Percentiles rank a stretch among this genome's conserved stretches.
Conservation (phyloP, 495 filamentous ascomycete genomes). For the Aspergillus cavernicola region DNA sequence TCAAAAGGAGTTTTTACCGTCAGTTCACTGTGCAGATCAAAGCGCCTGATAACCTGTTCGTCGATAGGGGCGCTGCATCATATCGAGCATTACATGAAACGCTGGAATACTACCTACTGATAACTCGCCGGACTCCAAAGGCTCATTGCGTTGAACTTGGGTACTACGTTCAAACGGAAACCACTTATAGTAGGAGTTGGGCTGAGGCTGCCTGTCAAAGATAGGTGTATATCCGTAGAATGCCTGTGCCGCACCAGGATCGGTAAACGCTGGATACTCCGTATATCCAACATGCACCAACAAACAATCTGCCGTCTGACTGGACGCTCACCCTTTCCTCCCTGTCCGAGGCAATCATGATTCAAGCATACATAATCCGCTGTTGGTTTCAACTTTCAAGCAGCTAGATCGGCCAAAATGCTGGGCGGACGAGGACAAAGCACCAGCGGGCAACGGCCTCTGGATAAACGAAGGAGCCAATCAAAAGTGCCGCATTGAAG, state of each 20-base stretch:
- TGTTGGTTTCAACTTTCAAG: neutral
- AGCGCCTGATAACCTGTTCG: neutral
- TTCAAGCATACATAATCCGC: neutral
- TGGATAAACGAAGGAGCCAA: neutral
- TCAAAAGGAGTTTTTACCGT: slow-evolving; percentile 2
- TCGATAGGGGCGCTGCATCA: too few relatives aligned
- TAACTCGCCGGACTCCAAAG: too few relatives aligned
- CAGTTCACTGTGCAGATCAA: neutral
- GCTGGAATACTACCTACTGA: too few relatives aligned
- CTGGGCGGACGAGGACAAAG: neutral
- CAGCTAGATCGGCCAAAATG: neutral
- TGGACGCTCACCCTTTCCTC: neutral
- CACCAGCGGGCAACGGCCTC: neutral
- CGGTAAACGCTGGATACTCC: slow-evolving; percentile 3
- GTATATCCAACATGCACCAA: too few relatives aligned
- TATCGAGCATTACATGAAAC: too few relatives aligned
- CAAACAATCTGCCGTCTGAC: neutral
- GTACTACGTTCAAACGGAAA: too few relatives aligned
- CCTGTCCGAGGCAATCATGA: neutral
- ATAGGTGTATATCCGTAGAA: too few relatives aligned
- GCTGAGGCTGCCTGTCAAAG: too few relatives aligned
- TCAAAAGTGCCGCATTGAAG: neutral
- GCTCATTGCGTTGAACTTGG: too few relatives aligned
- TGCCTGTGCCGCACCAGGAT: slow-evolving; percentile 19
- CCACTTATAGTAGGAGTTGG: too few relatives aligned